A percentile compares a stretch with the other conserved stretches of the same genome.
Evolutionary conservation across 2,329 filamentous ascomycete species (phyloP).

Genomic region (Aspergillus sp.): DNA sequence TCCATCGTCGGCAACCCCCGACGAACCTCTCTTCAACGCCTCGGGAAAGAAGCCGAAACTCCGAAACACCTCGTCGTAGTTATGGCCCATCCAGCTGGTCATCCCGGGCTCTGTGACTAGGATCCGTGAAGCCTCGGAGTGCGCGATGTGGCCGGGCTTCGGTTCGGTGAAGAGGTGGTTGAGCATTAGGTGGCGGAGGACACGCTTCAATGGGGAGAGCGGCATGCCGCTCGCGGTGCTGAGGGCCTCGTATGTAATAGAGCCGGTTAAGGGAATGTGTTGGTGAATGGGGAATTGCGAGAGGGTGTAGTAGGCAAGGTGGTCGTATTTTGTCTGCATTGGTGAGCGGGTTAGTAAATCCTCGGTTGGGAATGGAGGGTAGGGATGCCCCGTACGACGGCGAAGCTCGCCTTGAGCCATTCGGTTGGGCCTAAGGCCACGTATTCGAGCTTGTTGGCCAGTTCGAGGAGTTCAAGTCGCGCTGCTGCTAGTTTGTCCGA

Average conservation of each 20-base stretch:
- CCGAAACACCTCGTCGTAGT: conserved; percentile 10
- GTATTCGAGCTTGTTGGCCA: conserved; percentile 4
- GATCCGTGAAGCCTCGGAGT: not conserved
- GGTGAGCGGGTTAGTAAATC: not conserved
- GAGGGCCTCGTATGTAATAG: not conserved
- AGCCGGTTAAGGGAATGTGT: not conserved
- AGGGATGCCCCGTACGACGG: too few relatives aligned
- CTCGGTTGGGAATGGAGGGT: too few relatives aligned
- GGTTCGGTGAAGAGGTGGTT: conserved; percentile 6
- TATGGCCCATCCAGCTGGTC: conserved; percentile 4
- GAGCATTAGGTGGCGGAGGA: conserved; percentile 4
- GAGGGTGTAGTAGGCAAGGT: conserved; percentile 6
- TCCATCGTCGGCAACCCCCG: not conserved
- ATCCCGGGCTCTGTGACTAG: not conserved
- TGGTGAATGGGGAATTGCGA: not conserved
- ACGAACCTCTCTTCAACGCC: not conserved
- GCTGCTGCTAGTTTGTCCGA: not conserved
- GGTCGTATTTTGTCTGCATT: not conserved
- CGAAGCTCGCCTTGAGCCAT: conserved; percentile 2
- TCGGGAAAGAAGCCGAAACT: not conserved
- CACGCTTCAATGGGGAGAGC: not conserved
- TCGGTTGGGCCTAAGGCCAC: not conserved
- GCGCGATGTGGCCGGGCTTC: conserved; percentile 1
- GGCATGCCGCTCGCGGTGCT: not conserved
- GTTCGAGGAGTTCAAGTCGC: not conserved